Percentiles rank a stretch among this genome's conserved stretches.
These are phyloP conservation scores for Epichloe coenophiala DNA, from an alignment of 2,329 filamentous ascomycete genomes.

Conservation along the genomic window DNA sequence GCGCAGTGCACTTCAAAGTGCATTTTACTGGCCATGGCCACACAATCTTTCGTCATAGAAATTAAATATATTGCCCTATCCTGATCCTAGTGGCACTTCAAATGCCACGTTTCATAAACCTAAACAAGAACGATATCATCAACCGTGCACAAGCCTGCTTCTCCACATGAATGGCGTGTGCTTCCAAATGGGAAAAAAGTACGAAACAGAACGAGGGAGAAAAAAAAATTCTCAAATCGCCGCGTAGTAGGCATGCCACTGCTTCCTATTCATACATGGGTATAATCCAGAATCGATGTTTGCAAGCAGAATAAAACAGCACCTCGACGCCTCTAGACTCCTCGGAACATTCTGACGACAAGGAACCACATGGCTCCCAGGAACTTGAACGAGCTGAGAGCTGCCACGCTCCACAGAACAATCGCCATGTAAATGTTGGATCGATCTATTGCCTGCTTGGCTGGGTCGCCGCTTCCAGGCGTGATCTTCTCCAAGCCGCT, in stretches of 20 bases:
- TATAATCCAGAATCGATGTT: conserved; percentile 8
- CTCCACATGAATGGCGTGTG: not conserved
- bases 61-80: not conserved
- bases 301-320: not conserved
- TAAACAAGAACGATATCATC: not conserved
- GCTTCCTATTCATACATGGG: conserved; percentile 4
- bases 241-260: not conserved
- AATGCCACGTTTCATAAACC: not conserved
- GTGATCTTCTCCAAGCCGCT: conserved; percentile 64
- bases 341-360: conserved; percentile 73
- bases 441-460: conserved; percentile 36
- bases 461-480: conserved; percentile 21
- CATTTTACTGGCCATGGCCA: too few species aligned
- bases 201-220: not conserved
- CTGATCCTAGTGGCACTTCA: not conserved
- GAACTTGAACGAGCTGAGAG: conserved; percentile 72
- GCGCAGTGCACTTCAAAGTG: too few species aligned
- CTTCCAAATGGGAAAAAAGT: not conserved
- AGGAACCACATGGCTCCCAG: conserved; percentile 85
- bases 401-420: conserved; percentile 81
- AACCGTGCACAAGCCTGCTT: not conserved
- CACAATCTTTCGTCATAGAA: not conserved
- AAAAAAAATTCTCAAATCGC: not conserved
- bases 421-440: conserved; percentile 76
- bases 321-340: conserved; percentile 31